Base-by-base conservation (phyloP, 1,139 yeast species). In the Blastobotrys petasosporus region DNA sequence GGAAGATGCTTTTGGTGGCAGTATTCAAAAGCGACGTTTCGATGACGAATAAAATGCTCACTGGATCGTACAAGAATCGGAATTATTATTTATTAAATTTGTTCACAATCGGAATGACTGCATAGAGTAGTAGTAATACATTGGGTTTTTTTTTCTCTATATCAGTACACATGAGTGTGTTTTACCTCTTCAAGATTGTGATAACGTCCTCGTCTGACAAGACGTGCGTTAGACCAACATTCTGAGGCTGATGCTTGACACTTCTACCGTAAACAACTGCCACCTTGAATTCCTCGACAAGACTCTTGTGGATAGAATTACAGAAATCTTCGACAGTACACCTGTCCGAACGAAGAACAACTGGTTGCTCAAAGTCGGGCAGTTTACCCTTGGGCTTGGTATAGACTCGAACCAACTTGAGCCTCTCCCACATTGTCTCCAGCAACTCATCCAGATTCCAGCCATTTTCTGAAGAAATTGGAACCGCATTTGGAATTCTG, bases 211-310 rank as follows among this genome's bases (percentile, higher is more conserved):
- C 98, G 66, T 92, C 99, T 67, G 82, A 84, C 56, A 92, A 72
- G 8, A 64, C 72, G 68, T 94, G 98, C 43, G 75, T 67, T 56
- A 92, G 74, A 37, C 98, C 98, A 39, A 90, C 97, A 56, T 81
- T 79, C 69, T 92, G 98, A n/a, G 97, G 97, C 67, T 90, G 97
- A 66, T 92, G 98, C 71, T 92, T 92, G 45, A 90, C 97, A 60
- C 94, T 83, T 15, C 86, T 76, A 37, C 97, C 97, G 62, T 74
- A 90, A 1, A 92, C 97, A 54, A 87, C 76, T 1, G 97, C 97
- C 59, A 80, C 84, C 68, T 86, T 84, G 67, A 94, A 94, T 60
- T 94, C 95, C 45, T 85, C 94, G 32, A 90, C 95, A 65, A 92
- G 74, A 39, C 92, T 81, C 69, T 90, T 92, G 73, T 92, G 99